phyloP scores from a whole-genome alignment of 2,329 filamentous ascomycete genomes.

The Clonostachys byssicola region DNA sequence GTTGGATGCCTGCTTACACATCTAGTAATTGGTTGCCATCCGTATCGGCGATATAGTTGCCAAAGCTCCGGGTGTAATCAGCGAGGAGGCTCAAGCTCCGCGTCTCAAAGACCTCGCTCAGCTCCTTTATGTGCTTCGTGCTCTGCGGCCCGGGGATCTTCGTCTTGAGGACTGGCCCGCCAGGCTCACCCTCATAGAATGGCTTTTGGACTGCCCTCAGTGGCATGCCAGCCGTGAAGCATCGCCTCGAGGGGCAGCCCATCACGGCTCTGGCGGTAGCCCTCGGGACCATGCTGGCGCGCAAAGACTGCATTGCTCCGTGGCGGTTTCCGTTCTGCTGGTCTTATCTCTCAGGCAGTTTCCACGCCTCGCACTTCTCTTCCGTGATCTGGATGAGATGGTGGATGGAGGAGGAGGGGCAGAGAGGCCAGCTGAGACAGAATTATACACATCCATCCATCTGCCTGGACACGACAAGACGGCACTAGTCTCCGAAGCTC shows the following conservation, averaged over 20 bases:
- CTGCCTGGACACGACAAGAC: no score
- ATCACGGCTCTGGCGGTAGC: no score
- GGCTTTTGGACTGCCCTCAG: constrained; percentile 18
- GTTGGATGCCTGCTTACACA: constrained; percentile 23
- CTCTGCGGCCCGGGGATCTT: constrained; percentile 73
- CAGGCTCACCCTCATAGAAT: constrained; percentile 45
- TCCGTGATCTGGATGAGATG: no score
- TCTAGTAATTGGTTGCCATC: constrained; percentile 45
- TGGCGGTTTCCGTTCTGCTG: no score
- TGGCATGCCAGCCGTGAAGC: constrained; percentile 12
- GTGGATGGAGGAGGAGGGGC: no score
- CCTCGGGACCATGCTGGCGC: no score
- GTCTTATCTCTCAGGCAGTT: no score
- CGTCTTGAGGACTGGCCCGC: constrained; percentile 47
- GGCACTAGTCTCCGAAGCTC: no score
- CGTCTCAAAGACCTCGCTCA: constrained; percentile 80
- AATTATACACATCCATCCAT: no score
- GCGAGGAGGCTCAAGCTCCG: constrained; percentile 79
- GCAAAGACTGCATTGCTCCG: no score
- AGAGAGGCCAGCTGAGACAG: no score
- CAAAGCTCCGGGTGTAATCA: constrained; percentile 69
- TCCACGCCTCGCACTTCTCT: no score
- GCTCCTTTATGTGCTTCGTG: constrained; percentile 62
- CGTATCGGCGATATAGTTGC: constrained; percentile 67
- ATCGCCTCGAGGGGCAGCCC: constrained; percentile 4